Percentiles rank a stretch among this genome's conserved stretches.
phyloP scores from a whole-genome alignment of 352 stramenopile genomes.

The Thalassiosira hispida region DNA sequence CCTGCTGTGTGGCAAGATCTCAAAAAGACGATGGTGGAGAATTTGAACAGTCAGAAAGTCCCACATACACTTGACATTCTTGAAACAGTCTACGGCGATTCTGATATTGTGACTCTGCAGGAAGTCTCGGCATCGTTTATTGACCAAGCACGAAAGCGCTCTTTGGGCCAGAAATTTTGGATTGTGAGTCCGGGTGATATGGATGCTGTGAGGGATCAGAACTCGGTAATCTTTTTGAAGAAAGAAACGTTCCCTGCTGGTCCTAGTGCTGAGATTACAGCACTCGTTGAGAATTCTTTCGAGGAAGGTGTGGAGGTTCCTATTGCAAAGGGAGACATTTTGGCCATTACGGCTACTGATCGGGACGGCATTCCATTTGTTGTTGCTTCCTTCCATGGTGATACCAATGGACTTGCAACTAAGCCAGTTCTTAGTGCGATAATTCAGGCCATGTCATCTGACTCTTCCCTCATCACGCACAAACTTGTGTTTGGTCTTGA shows the following conservation, averaged over 20 bases:
- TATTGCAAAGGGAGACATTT: slow-evolving; percentile 85
- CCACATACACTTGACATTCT: slow-evolving; percentile 86
- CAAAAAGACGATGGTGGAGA: slow-evolving; percentile 84
- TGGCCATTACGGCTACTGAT: slow-evolving; percentile 77
- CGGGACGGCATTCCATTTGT: slow-evolving; percentile 73
- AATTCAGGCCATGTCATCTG: slow-evolving; percentile 67
- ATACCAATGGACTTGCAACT: slow-evolving; percentile 87
- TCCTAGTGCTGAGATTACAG: slow-evolving; percentile 79
- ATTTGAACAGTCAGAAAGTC: slow-evolving; percentile 86
- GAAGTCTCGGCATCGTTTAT: slow-evolving; percentile 84
- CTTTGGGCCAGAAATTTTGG: slow-evolving; percentile 78
- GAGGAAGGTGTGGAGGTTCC: slow-evolving; percentile 74
- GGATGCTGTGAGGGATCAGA: slow-evolving; percentile 87
- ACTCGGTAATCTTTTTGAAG: slow-evolving; percentile 87
- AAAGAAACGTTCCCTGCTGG: slow-evolving; percentile 80
- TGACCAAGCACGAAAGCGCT: slow-evolving; percentile 61
- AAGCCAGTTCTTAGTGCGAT: slow-evolving; percentile 85
- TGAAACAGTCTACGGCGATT: slow-evolving; percentile 78
- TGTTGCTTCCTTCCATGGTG: slow-evolving; percentile 87
- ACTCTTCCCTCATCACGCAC: slow-evolving; percentile 55
- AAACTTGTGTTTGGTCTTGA: slow-evolving; percentile 88
- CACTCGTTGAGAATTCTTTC: slow-evolving; percentile 74
- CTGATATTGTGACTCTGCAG: slow-evolving; percentile 87
- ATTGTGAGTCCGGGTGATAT: slow-evolving; percentile 72
- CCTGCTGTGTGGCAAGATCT: slow-evolving; percentile 82